Base-by-base conservation (phyloP, 2,329 filamentous ascomycete genomes). In the Septoria petroselini region DNA sequence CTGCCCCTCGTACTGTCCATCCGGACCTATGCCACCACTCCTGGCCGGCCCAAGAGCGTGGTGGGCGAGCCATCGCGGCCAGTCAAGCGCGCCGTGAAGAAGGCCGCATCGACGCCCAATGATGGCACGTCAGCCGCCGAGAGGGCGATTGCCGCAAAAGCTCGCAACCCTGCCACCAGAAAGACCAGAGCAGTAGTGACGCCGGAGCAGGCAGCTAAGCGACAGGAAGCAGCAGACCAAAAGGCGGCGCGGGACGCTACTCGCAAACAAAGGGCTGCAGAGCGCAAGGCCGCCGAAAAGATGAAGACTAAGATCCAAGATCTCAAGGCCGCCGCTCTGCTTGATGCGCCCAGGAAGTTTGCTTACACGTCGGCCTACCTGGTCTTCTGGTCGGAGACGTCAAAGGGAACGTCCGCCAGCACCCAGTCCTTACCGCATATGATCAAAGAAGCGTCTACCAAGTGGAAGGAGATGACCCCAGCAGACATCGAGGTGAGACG, bases 401-500 rank as follows among this genome's bases (percentile, higher is more conserved):
- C 38, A 15, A 39, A 30, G 25, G 23, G 21, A 12, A n/a, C n/a
- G n/a, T 19, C 34, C 15, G 41, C 29, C 27, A 15, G 23, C n/a
- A 19, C 14, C n/a, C n/a, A n/a, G n/a, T n/a, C n/a, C n/a, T 68
- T 0, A 2, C 9, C 0, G 73, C 80, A 2, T n/a, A 58, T 61
- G 2, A 8, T 55, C 4, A 71, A 63, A 51, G 58, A 75, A 19
- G 57, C 74, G 8, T 48, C 42, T 0, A 58, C 61, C 4, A 75
- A 79, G 59, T 82, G 70, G 71, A 75, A 72, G 50, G 65, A 62
- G 2, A 57, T 81, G 39, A 63, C 66, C 27, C 62, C 67, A 3
- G 60, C 58, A 29, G 71, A 78, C 51, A 72, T 71, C 49, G 71
- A 79, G 72, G 76, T 76, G 48, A 42, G 47, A 17, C 33, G 7